Conservation (phyloP, 495 filamentous ascomycete genomes). For the Letharia columbiana region DNA sequence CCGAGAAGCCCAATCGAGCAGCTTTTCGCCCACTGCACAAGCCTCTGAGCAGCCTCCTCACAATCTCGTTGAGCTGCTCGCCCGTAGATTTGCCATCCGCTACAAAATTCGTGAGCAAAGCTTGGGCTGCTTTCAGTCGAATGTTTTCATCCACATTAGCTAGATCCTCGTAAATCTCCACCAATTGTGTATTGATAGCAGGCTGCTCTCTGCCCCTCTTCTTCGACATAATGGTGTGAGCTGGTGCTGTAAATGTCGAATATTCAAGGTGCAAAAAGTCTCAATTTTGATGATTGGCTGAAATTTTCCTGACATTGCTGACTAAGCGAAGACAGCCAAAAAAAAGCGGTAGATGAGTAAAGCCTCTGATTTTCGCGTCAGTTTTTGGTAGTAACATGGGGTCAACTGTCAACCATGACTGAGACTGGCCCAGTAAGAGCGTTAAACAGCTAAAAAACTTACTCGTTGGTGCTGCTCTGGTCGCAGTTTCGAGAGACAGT, state of each 20-base stretch:
- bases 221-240: slow-evolving; percentile 26
- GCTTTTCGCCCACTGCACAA: slow-evolving; percentile 86
- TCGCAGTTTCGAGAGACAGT: not conserved
- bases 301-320: not conserved
- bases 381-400: too few relatives aligned
- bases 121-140: slow-evolving; percentile 40
- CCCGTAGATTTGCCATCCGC: slow-evolving; percentile 32
- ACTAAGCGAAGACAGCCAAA: not conserved
- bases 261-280: not conserved
- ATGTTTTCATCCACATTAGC: slow-evolving; percentile 45
- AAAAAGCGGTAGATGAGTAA: too few relatives aligned
- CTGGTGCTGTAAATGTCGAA: not conserved
- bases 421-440: not conserved
- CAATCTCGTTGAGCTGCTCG: slow-evolving; percentile 37
- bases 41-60: slow-evolving; percentile 69
- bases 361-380: too few relatives aligned
- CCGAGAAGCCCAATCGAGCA: slow-evolving; percentile 80
- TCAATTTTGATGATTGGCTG: not conserved
- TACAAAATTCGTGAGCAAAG: slow-evolving; percentile 41
- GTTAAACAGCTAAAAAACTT: not conserved
- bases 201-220: slow-evolving; percentile 41
- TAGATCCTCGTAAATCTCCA: slow-evolving; percentile 50
- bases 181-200: slow-evolving; percentile 41
- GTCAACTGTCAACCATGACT: too few relatives aligned
- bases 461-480: not conserved